Evolutionary conservation across 371 early-diverging fungal species (phyloP), one percentile per base, ranked within the genome.

Genomic region (Mycotypha africana): DNA sequence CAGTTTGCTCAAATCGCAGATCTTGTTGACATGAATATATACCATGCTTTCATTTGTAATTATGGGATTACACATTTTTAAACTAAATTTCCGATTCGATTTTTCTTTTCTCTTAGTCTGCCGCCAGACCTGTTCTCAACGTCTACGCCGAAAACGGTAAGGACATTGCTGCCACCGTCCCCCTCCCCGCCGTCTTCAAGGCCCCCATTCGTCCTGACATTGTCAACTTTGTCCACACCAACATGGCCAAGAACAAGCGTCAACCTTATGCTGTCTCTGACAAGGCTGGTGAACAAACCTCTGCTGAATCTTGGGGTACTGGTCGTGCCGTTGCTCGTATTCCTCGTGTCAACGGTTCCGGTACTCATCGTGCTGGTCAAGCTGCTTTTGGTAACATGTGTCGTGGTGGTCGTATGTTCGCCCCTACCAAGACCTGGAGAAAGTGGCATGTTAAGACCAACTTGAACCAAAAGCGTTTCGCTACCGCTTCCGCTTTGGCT

Each of bases 321-420:
- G 95, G 93, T 89, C 94, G 99, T 81, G 99, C 99, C 68, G 95
- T 99, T 66, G 97, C 99, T 45, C 94, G 99, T 93, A 98, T 99
- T 67, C 99, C 99, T 61, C 92, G 99, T 84, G 98, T 99, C 47
- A 82, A 84, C 57, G 99, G 98, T 66, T 84, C 91, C 58, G 99
- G 99, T 81, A 99, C 99, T 52, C 92, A 92, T 85, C 91, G 99
- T 73, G 88, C 99, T 62, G 99, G 99, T 69, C 99, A 99, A 56
- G 98, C 97, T 63, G 99, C 99, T 60, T 99, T 98, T 84, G 51
- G 51, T 51, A 51, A 51, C 51, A 51, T 51, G 51, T 51, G 51
- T 44, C 51, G 51, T 51, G 51, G 60, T 66, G 99, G 99, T 77
- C 92, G 99, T 70, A 99, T 99, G 99, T 99, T 99, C 70, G 97